Evolutionary conservation across 805 yeast genomes (phyloP).

Genomic region (Maudiozyma saulgeensis): DNA sequence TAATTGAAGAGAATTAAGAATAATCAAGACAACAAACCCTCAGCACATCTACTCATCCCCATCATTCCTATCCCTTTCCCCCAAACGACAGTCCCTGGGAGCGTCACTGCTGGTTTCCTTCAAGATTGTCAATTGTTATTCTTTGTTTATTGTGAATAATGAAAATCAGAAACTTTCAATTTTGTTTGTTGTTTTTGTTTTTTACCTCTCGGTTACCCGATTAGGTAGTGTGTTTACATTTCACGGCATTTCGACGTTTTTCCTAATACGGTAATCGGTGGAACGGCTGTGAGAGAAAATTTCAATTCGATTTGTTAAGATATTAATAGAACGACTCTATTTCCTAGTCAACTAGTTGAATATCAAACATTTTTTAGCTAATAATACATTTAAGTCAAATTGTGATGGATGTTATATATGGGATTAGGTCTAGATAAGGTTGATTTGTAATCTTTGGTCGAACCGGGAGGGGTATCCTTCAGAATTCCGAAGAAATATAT

Average conservation of each 20-base stretch:
- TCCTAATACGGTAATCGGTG: conserved; percentile 6
- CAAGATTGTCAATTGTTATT: not conserved
- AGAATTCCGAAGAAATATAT: too few relatives aligned
- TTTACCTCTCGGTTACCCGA: not conserved
- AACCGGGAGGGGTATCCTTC: too few relatives aligned
- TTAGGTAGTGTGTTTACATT: not conserved
- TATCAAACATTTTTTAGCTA: too few relatives aligned
- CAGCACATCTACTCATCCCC: not conserved
- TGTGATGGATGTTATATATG: too few relatives aligned
- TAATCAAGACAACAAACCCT: too few relatives aligned
- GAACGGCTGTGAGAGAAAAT: not conserved
- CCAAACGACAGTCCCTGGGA: too few relatives aligned
- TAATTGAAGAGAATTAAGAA: too few relatives aligned
- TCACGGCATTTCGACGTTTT: conserved; percentile 5
- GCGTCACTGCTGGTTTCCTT: not conserved
- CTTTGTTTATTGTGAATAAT: not conserved
- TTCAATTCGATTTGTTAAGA: not conserved
- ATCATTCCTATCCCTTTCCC: not conserved
- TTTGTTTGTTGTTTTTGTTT: not conserved
- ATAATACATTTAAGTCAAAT: too few relatives aligned
- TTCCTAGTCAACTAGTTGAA: too few relatives aligned
- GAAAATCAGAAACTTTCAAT: not conserved
- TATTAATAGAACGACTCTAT: too few relatives aligned
- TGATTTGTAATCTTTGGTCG: too few relatives aligned
- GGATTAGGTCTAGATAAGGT: too few relatives aligned